Evolutionary conservation across 805 yeast species (phyloP).

Genomic region (Saturnispora dispora): DNA sequence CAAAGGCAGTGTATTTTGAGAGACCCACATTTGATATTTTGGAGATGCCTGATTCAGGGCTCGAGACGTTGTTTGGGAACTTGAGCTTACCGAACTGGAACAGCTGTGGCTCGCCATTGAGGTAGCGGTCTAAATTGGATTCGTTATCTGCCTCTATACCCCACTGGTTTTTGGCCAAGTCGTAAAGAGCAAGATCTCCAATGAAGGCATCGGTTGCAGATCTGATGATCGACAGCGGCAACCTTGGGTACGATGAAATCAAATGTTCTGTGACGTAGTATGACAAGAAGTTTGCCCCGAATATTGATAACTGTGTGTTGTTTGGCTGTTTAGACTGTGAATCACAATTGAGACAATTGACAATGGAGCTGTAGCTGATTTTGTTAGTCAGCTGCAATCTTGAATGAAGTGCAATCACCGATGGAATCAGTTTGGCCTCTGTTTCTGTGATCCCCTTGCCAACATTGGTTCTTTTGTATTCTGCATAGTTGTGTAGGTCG

Average conservation of each 20-base stretch:
- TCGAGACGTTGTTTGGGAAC: conserved; percentile 32
- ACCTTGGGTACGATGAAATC: conserved; percentile 73
- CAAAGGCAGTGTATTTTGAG: conserved; percentile 34
- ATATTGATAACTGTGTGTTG: conserved; percentile 69
- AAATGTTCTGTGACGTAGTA: conserved; percentile 70
- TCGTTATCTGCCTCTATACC: conserved; percentile 76
- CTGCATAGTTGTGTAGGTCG: conserved; percentile 25
- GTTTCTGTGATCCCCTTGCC: conserved; percentile 35
- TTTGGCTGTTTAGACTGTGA: conserved; percentile 43
- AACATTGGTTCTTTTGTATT: conserved; percentile 21
- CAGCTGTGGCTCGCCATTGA: conserved; percentile 59
- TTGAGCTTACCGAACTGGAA: conserved; percentile 64
- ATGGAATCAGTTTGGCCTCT: conserved; percentile 52
- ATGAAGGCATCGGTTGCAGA: conserved; percentile 70
- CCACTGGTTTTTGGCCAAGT: conserved; percentile 64
- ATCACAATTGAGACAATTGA: conserved; percentile 66
- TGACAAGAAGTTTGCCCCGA: conserved; percentile 71
- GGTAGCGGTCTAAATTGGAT: conserved; percentile 53
- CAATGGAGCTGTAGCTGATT: conserved; percentile 57
- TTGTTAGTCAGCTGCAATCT: conserved; percentile 56
- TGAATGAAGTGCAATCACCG: conserved; percentile 69
- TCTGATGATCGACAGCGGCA: conserved; percentile 71
- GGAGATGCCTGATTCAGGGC: conserved; percentile 41
- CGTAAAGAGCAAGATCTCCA: conserved; percentile 55
- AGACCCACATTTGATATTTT: conserved; percentile 26